Base-by-base conservation (phyloP, 441 rosid species). In the Euphorbia celastroides region DNA sequence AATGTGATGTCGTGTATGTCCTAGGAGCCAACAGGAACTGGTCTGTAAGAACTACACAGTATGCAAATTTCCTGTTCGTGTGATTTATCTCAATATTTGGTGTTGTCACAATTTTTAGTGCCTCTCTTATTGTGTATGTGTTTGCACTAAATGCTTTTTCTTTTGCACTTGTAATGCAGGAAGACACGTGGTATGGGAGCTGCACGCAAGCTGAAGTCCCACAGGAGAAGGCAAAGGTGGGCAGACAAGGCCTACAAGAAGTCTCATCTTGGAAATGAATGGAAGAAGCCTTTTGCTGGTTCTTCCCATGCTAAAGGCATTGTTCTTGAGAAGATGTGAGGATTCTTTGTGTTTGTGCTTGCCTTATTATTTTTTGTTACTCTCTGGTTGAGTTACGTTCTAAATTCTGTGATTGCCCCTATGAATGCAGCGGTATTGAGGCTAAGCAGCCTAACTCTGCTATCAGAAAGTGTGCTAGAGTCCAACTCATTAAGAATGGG, bases 371-470 rank as follows among this genome's bases (percentile, higher is more conserved):
- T 38, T 38, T 14, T 9, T 1, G 8, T 38, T 38, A 1, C 13
- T 38, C 44, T 3, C 5, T 3, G n/a, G n/a, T 38, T 38, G 44
- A n/a, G n/a, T 34, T 9, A 34, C 9, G 38, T 34, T 34, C 38
- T 34, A 34, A 34, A 34, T 34, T 9, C 38, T 34, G 38, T 34
- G 38, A 34, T 34, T 34, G 38, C n/a, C n/a, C n/a, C n/a, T 34
- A 34, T 3, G 9, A 34, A 13, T 71, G 69, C 81, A 87, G 90
- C 26, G 93, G 93, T 20, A 87, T 87, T 75, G 88, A 87, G 69
- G 90, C 90, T 52, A 87, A 87, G 79, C 90, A 85, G 83, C 93
- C 93, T 0, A 87, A 85, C 79, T 87, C 93, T 74, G 93, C 90
- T 60, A 87, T 87, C 72, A 69, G 93, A 57, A 85, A 87, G 55